Evolutionary conservation across 163 green algal species (phyloP), one percentile per base, ranked within the genome.

Genomic region (Picocystis sp.): DNA sequence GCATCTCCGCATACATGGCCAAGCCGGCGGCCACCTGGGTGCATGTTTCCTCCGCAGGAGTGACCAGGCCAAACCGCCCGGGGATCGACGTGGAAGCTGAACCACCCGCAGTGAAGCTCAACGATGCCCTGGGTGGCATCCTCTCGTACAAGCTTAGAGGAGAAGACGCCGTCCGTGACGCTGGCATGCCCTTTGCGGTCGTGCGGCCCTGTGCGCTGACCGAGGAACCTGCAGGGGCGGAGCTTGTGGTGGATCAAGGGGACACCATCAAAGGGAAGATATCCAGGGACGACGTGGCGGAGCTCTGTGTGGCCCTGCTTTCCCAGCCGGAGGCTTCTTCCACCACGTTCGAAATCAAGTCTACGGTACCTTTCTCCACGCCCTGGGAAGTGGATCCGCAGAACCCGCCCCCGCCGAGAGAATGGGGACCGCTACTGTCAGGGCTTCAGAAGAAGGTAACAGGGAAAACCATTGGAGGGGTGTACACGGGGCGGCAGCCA

Each of bases 261-360:
- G 86, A 94, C 62, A 72, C 61, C 0, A 77, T 93, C 47, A 84
- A 80, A 73, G 85, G 84, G 53, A 94, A 93, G 66, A 76, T 94
- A 38, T 56, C 57, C 11, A 60, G 74, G 3, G 67, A 92, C 41
- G 85, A 95, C 21, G 62, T 94, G 2, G 80, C 85, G 10, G 69
- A 84, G 45, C 71, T 94, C 29, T 90, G 75, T 44, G 67, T 84
- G 1, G 69, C 67, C 33, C 59, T 86, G 43, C 69, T 94, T 41
- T 29, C 63, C 12, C 52, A 61, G 34, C 65, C 71, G 1, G 54
- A 56, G 0, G 72, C 66, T 3, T 23, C 47, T 1, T 45, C 78
- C 61, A 80, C 60, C 34, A 94, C 86, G 0, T 94, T 94, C 71
- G 84, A 94, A 65, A 61, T 93, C 24, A 76, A 74, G 38, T 81